Evolutionary conservation across 1,284 basidiomycete species (phyloP).

Genomic region (Pholiota adiposa): DNA sequence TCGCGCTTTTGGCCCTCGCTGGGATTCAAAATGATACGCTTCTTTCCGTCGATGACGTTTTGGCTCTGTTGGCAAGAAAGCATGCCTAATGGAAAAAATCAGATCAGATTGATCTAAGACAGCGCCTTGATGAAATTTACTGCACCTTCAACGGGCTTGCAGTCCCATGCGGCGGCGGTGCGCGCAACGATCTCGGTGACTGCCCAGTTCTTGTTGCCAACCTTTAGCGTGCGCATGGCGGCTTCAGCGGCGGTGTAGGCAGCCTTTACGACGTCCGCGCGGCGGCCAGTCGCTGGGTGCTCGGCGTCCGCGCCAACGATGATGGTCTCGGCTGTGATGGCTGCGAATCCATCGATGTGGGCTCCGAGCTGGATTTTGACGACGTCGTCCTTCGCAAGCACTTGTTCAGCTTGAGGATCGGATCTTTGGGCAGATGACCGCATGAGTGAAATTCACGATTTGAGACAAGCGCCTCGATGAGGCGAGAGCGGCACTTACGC

Average conservation of each 20-base stretch:
- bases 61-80: constrained; percentile 90
- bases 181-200: constrained; percentile 89
- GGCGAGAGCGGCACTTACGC: too few relatives aligned
- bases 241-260: constrained; percentile 93
- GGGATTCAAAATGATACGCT: constrained; percentile 92
- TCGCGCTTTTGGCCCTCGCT: constrained; percentile 83
- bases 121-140: constrained; percentile 4
- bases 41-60: constrained; percentile 96
- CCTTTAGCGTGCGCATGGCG: constrained; percentile 86
- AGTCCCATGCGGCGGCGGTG: constrained; percentile 74
- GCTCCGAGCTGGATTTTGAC: constrained; percentile 97
- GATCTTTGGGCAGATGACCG: constrained; percentile 49
- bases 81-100: constrained; percentile 64
- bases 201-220: constrained; percentile 93
- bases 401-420: constrained; percentile 67
- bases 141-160: constrained; percentile 89
- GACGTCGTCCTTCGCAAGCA: constrained; percentile 87
- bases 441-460: constrained; percentile 23
- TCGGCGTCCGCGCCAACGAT: constrained; percentile 78
- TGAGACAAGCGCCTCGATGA: constrained; percentile 13
- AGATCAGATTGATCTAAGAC: background rate
- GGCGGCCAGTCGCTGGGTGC: constrained; percentile 81
- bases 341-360: constrained; percentile 94
- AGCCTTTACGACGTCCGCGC: constrained; percentile 92
- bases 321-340: constrained; percentile 90